Evolutionary conservation across 2,329 filamentous ascomycete species (phyloP).

Genomic region (Colletotrichum sp.): DNA sequence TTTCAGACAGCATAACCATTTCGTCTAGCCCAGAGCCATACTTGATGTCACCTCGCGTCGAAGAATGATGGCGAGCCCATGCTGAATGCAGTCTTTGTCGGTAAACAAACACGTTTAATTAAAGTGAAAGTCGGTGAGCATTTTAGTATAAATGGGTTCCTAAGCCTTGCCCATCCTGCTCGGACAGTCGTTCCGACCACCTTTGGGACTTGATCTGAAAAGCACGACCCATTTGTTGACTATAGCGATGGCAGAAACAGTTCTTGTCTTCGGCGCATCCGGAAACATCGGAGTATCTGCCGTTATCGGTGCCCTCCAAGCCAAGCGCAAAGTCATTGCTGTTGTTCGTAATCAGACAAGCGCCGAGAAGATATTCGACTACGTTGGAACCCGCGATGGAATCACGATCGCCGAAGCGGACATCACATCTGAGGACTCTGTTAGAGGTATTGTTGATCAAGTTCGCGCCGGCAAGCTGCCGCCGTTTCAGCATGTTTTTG

Average conservation of each 20-base stretch:
- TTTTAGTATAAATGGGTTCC: not conserved
- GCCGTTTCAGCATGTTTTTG: constrained; percentile 41
- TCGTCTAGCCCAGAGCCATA: not conserved
- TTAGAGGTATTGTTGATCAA: constrained; percentile 37
- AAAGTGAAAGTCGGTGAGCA: not conserved
- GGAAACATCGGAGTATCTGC: constrained; percentile 42
- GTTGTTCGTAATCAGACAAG: constrained; percentile 38
- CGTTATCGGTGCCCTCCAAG: constrained; percentile 31
- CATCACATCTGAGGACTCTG: constrained; percentile 31
- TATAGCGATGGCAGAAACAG: constrained; percentile 26
- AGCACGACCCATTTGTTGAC: not conserved
- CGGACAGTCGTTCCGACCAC: not conserved
- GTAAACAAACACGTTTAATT: not conserved
- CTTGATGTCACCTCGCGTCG: not conserved
- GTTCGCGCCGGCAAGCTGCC: constrained; percentile 37
- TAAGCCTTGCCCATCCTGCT: not conserved
- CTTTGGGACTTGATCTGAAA: not conserved
- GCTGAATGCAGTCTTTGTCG: not conserved
- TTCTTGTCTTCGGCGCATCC: constrained; percentile 42
- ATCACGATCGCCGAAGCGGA: constrained; percentile 38
- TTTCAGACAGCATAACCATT: not conserved
- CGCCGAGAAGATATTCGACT: constrained; percentile 35
- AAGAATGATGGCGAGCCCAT: not conserved
- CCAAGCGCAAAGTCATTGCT: constrained; percentile 36
- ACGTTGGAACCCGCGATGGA: constrained; percentile 29